phyloP scores from a whole-genome alignment of 768 basidiomycete species.

The Chalciporus pseudorubinellus region DNA sequence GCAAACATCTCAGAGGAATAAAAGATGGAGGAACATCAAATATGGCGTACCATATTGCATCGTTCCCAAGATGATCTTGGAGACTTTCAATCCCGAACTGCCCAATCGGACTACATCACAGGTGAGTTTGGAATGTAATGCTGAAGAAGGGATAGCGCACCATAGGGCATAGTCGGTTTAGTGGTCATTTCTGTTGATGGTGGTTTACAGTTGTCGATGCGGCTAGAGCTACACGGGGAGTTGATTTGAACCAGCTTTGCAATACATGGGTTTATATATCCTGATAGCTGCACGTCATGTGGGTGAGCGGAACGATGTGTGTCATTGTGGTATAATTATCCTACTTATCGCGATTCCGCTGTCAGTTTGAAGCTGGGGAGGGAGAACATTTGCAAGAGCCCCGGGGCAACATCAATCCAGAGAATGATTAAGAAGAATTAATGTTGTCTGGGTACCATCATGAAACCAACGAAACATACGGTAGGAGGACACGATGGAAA shows the following conservation, averaged over 20 bases:
- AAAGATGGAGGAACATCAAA: neutral
- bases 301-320: neutral
- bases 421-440: too few species aligned
- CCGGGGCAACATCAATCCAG: too few species aligned
- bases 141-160: neutral
- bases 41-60: slow-evolving; percentile 37
- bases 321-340: slow-evolving; percentile 11
- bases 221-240: neutral
- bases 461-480: too few species aligned
- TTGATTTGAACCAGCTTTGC: neutral
- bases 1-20: neutral
- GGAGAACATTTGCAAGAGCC: too few species aligned
- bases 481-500: too few species aligned
- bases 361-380: too few species aligned
- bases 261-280: slow-evolving; percentile 3
- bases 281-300: slow-evolving; percentile 1
- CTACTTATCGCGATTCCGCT: neutral
- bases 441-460: too few species aligned
- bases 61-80: slow-evolving; percentile 43
- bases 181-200: slow-evolving; percentile 3
- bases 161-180: slow-evolving; percentile 16
- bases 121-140: neutral
- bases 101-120: slow-evolving; percentile 35
- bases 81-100: slow-evolving; percentile 46
- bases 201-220: neutral